These are phyloP conservation scores for Cryptosporidium meleagridis DNA, from an alignment of 169 alveolate genomes.

Conservation along the genomic window DNA sequence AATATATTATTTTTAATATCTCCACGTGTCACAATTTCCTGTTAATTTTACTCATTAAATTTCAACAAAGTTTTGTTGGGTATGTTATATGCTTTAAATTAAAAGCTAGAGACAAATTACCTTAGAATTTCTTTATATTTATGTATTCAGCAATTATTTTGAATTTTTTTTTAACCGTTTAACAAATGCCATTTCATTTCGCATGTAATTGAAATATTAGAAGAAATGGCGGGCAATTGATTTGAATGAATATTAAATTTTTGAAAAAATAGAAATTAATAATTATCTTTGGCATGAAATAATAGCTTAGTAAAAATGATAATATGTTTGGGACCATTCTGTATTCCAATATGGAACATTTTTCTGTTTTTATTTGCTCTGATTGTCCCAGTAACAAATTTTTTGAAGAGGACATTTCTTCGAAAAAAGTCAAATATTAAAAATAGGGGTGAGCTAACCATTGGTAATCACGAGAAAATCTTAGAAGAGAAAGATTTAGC, in stretches of 20 bases:
- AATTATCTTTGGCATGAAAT: not conserved
- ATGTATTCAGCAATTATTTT: no score
- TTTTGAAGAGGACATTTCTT: not conserved
- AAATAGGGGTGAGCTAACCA: not conserved
- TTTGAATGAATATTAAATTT: no score
- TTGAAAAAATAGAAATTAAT: no score
- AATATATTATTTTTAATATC: no score
- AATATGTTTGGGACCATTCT: constrained; percentile 61
- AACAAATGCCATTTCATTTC: not conserved
- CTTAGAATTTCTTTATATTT: no score
- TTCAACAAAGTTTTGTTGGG: no score
- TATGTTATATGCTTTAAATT: not conserved
- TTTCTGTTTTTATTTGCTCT: constrained; percentile 17
- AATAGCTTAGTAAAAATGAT: constrained; percentile 9
- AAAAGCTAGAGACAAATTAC: no score
- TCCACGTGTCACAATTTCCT: not conserved
- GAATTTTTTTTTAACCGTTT: not conserved
- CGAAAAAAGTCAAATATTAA: not conserved
- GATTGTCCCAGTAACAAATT: constrained; percentile 5
- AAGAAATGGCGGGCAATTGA: no score
- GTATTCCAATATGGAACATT: constrained; percentile 63
- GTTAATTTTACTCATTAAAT: not conserved
- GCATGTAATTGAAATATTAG: no score
- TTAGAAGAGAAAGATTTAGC: not conserved
- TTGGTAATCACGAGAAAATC: not conserved